These are phyloP conservation scores for Ballota nigra DNA, from an alignment of 257 asterid genomes.

Conservation along the genomic window DNA sequence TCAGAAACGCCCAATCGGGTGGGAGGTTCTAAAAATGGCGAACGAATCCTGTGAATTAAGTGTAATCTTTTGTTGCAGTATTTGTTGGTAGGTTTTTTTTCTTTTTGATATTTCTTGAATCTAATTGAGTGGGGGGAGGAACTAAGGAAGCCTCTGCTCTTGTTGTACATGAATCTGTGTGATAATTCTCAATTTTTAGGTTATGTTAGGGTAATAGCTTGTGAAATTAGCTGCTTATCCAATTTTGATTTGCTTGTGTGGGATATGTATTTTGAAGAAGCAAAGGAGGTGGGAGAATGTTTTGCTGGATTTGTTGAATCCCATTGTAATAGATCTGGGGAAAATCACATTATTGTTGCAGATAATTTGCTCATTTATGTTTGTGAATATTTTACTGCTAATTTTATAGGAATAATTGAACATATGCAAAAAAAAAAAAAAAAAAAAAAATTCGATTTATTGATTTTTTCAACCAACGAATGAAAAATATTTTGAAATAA, in stretches of 20 bases:
- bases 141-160: constrained; percentile 34
- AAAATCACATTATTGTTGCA: neutral
- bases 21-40: constrained; percentile 17
- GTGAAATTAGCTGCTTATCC: constrained; percentile 48
- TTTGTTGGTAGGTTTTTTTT: constrained; percentile 29
- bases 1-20: constrained; percentile 1
- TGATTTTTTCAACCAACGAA: too few relatives aligned
- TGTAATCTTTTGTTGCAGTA: constrained; percentile 44
- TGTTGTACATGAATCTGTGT: constrained; percentile 66
- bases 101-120: neutral
- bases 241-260: constrained; percentile 40
- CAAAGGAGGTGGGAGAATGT: neutral
- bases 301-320: neutral
- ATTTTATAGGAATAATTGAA: too few relatives aligned
- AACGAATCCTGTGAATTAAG: constrained; percentile 22
- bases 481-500: too few relatives aligned
- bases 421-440: too few relatives aligned
- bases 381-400: neutral
- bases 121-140: constrained; percentile 26
- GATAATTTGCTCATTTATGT: neutral
- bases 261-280: constrained; percentile 20
- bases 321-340: neutral
- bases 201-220: constrained; percentile 38
- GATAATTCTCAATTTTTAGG: constrained; percentile 42
- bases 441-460: too few relatives aligned